Percentiles rank a stretch among this genome's conserved stretches.
phyloP scores from a whole-genome alignment of 179 eudicot species.

The Nepenthes alata region DNA sequence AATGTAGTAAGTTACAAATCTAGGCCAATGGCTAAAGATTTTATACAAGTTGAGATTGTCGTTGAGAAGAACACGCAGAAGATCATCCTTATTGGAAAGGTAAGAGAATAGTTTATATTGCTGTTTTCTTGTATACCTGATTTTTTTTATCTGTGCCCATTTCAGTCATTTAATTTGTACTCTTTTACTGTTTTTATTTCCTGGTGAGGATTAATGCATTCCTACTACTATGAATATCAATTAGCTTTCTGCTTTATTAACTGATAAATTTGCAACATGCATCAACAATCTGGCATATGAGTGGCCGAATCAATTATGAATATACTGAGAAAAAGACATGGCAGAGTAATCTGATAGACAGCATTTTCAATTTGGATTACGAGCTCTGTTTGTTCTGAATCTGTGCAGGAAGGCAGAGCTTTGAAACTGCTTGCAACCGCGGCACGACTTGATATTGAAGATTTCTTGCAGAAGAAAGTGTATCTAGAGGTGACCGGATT shows the following conservation, averaged over 20 bases:
- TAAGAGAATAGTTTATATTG: slow-evolving; percentile 3
- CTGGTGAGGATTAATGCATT: too few species aligned
- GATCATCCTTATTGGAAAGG: slow-evolving; percentile 92
- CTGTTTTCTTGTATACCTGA: too few species aligned
- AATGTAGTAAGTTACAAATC: slow-evolving; percentile 75
- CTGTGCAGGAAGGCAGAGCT: slow-evolving; percentile 79
- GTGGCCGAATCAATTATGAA: too few species aligned
- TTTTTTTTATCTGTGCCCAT: too few species aligned
- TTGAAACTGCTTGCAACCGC: slow-evolving; percentile 87
- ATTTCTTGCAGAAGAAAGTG: slow-evolving; percentile 95
- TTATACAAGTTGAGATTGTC: slow-evolving; percentile 85
- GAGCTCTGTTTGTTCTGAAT: neutral
- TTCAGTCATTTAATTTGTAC: too few species aligned
- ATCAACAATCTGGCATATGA: too few species aligned
- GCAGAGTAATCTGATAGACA: neutral
- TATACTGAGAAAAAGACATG: neutral
- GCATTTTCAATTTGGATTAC: neutral
- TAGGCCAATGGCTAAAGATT: slow-evolving; percentile 89
- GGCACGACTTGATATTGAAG: slow-evolving; percentile 94
- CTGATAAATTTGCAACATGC: too few species aligned
- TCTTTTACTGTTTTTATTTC: too few species aligned
- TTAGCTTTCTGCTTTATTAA: too few species aligned
- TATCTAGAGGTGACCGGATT: slow-evolving; percentile 54
- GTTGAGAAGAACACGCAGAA: slow-evolving; percentile 90
- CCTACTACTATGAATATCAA: too few species aligned